phyloP scores from a whole-genome alignment of 176 grass and related monocot species.

The Aegilops umbellulata region DNA sequence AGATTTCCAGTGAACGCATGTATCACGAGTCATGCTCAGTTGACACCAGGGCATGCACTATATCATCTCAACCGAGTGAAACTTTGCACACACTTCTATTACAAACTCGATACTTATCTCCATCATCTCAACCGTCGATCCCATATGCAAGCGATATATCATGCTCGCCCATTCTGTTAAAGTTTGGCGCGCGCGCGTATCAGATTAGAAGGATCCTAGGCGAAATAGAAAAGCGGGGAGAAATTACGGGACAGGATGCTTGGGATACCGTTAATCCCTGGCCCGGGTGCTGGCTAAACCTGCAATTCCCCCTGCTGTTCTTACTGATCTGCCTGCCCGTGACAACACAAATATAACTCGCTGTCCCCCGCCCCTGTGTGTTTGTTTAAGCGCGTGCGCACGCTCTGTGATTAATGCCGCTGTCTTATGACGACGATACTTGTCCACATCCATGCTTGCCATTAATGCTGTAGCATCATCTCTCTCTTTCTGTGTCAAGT shows the following conservation, averaged over 20 bases:
- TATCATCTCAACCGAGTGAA: no score
- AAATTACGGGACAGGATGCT: background rate
- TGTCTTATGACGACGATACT: background rate
- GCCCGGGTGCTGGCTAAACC: conserved; percentile 4
- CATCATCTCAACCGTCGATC: no score
- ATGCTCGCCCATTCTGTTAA: no score
- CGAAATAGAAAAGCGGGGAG: background rate
- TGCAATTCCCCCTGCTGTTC: conserved; percentile 36
- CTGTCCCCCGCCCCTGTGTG: background rate
- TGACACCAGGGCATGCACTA: no score
- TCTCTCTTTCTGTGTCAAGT: background rate
- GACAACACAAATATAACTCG: background rate
- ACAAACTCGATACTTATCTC: no score
- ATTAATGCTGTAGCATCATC: conserved; percentile 31
- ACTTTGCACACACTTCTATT: no score
- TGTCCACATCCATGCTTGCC: background rate
- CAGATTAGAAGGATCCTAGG: background rate
- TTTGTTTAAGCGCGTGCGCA: conserved; percentile 17
- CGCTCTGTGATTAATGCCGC: conserved; percentile 27
- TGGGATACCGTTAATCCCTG: conserved; percentile 47
- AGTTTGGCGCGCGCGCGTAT: no score
- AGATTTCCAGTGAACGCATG: no score
- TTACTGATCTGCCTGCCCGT: background rate
- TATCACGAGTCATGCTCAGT: no score
- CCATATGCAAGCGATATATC: no score